Conservation (phyloP, 305 asterid genomes). For the Withania somnifera region DNA sequence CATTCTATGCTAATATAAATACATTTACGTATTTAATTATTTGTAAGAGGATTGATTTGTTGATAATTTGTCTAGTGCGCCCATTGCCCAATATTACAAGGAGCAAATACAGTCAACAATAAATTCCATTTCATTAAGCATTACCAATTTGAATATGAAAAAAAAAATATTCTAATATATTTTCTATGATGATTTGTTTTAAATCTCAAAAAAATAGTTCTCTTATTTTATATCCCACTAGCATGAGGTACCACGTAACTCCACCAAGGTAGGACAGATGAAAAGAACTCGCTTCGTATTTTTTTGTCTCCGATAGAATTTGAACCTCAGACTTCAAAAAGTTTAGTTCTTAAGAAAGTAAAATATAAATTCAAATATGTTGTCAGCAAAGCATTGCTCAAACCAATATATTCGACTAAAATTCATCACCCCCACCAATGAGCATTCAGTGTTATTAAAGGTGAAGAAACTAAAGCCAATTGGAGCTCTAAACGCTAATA, state of each 20-base stretch:
- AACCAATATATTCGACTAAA: neutral
- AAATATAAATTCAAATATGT: neutral
- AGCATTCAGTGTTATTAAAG: neutral
- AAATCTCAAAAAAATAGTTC: neutral
- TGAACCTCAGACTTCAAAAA: too few species aligned
- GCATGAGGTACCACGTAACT: too few species aligned
- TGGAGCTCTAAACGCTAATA: neutral
- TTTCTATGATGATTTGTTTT: neutral
- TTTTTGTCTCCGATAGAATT: too few species aligned
- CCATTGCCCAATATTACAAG: neutral
- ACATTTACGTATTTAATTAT: neutral
- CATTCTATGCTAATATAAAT: neutral
- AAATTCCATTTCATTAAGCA: neutral
- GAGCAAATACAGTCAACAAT: neutral
- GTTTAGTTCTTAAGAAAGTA: neutral
- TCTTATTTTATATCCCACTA: too few species aligned
- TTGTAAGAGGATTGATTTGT: neutral
- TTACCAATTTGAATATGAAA: neutral
- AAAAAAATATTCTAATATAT: neutral
- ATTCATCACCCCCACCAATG: neutral
- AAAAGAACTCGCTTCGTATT: too few species aligned
- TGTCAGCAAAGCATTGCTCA: neutral
- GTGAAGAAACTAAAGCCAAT: neutral
- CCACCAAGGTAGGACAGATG: too few species aligned
- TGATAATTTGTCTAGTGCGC: neutral